These are phyloP conservation scores for Blastobotrys indianensis DNA, from an alignment of 1,139 yeast genomes.

Conservation along the genomic window DNA sequence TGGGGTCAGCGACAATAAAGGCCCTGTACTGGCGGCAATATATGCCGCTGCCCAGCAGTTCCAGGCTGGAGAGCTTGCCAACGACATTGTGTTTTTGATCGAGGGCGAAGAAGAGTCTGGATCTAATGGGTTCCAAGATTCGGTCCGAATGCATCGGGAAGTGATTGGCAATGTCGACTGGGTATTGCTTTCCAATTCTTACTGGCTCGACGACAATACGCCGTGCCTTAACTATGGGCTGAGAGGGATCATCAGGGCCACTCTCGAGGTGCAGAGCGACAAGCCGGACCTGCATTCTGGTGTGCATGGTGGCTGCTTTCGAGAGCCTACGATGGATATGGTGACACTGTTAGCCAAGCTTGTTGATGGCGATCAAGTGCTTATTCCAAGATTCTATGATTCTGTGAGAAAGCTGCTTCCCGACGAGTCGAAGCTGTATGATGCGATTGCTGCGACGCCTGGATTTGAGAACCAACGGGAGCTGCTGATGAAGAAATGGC, in stretches of 20 bases:
- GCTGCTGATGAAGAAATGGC: conserved; percentile 77
- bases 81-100: conserved; percentile 75
- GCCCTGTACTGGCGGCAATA: conserved; percentile 85
- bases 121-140: conserved; percentile 73
- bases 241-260: conserved; percentile 81
- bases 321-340: conserved; percentile 87
- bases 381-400: conserved; percentile 65
- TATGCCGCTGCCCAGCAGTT: conserved; percentile 77
- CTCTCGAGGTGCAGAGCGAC: conserved; percentile 63
- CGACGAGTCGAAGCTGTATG: conserved; percentile 55
- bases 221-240: conserved; percentile 94
- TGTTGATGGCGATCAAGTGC: conserved; percentile 45
- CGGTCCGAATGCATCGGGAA: conserved; percentile 45
- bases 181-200: conserved; percentile 83
- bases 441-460: conserved; percentile 49
- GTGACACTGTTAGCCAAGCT: conserved; percentile 63
- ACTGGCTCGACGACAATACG: conserved; percentile 83
- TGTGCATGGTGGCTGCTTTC: conserved; percentile 86
- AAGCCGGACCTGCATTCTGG: conserved; percentile 93
- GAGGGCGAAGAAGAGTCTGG: conserved; percentile 98
- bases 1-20: conserved; percentile 93
- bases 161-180: conserved; percentile 74
- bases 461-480: conserved; percentile 39
- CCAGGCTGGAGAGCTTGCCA: conserved; percentile 46
- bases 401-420: conserved; percentile 52